Conservation (phyloP, 2,329 filamentous ascomycete genomes). For the Phyllosticta paracitricarpa region DNA sequence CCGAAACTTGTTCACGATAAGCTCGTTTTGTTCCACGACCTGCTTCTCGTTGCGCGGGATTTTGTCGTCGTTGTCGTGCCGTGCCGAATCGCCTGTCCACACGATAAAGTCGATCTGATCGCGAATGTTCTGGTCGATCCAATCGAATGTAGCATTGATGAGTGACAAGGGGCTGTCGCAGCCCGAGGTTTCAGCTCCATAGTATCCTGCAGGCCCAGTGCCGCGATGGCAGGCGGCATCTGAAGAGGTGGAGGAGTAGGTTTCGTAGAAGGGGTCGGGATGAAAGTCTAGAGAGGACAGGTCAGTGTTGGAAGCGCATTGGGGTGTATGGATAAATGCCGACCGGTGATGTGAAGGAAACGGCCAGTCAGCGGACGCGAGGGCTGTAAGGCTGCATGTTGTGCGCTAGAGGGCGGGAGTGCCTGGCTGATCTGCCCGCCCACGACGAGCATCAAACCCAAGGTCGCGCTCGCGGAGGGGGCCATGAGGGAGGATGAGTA, state of each 20-base stretch:
- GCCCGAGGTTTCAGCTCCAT: slow-evolving; percentile 75
- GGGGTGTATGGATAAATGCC: slow-evolving; percentile 16
- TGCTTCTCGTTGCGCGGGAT: slow-evolving; percentile 66
- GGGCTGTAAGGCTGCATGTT: neutral
- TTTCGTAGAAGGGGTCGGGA: slow-evolving; percentile 78
- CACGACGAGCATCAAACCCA: neutral
- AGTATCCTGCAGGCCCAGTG: slow-evolving; percentile 65
- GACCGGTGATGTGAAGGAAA: slow-evolving; percentile 86
- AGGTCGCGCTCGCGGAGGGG: neutral
- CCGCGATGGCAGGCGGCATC: slow-evolving; percentile 69
- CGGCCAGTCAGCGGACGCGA: slow-evolving; percentile 39
- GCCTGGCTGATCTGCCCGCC: neutral
- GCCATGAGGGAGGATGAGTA: neutral
- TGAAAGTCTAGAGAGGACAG: slow-evolving; percentile 62
- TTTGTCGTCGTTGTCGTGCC: slow-evolving; percentile 79
- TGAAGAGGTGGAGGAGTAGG: slow-evolving; percentile 60
- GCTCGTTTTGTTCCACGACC: slow-evolving; percentile 67
- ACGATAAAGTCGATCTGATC: slow-evolving; percentile 80
- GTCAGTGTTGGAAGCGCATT: slow-evolving; percentile 3
- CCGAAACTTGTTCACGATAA: slow-evolving; percentile 65
- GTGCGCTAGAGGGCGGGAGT: neutral
- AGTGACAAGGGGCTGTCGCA: slow-evolving; percentile 79
- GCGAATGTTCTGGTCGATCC: slow-evolving; percentile 69
- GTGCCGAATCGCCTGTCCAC: slow-evolving; percentile 85
- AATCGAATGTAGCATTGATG: slow-evolving; percentile 79